Conservation (phyloP, 2,329 filamentous ascomycete genomes). For the Ustilaginoidea virens region DNA sequence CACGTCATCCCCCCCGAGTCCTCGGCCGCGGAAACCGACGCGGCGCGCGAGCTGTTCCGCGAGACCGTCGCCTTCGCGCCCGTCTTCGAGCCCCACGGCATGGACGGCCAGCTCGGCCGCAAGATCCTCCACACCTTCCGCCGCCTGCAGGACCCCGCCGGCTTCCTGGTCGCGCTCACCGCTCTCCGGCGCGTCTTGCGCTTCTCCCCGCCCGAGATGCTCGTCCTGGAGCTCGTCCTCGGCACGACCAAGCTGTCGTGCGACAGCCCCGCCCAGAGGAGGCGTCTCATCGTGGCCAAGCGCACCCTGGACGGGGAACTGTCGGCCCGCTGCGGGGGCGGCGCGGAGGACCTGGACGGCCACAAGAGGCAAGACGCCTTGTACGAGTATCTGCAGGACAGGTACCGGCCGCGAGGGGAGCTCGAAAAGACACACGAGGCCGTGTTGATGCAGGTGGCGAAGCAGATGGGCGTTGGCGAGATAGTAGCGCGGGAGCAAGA, state of each 20-base stretch:
- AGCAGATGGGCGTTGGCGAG: conserved; percentile 28
- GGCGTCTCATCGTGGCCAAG: conserved; percentile 26
- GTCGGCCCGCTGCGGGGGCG: conserved; percentile 12
- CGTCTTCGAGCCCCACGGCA: conserved; percentile 26
- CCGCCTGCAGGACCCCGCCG: conserved; percentile 25
- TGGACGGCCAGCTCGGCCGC: conserved; percentile 31
- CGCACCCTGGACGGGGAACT: conserved; percentile 25
- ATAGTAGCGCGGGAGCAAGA: conserved; percentile 9
- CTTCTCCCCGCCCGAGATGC: conserved; percentile 27
- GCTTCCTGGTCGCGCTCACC: conserved; percentile 29
- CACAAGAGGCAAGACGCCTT: conserved; percentile 22
- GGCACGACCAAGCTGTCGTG: conserved; percentile 27
- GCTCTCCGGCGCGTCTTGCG: conserved; percentile 26
- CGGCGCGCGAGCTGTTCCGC: conserved; percentile 27
- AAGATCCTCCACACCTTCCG: conserved; percentile 36
- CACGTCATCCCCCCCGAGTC: conserved; percentile 17
- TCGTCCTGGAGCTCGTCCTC: conserved; percentile 30
- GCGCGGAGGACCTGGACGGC: conserved; percentile 20
- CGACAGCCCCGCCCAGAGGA: conserved; percentile 23
- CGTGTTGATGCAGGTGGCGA: conserved; percentile 13
- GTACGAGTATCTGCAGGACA: conserved; percentile 25
- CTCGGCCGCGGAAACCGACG: conserved; percentile 14
- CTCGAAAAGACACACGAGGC: no score
- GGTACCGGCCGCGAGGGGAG: conserved; percentile 18
- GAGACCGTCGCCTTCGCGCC: conserved; percentile 32